Evolutionary conservation across 75 land plant genomes (phyloP).

Genomic region (Cupressus sempervirens): DNA sequence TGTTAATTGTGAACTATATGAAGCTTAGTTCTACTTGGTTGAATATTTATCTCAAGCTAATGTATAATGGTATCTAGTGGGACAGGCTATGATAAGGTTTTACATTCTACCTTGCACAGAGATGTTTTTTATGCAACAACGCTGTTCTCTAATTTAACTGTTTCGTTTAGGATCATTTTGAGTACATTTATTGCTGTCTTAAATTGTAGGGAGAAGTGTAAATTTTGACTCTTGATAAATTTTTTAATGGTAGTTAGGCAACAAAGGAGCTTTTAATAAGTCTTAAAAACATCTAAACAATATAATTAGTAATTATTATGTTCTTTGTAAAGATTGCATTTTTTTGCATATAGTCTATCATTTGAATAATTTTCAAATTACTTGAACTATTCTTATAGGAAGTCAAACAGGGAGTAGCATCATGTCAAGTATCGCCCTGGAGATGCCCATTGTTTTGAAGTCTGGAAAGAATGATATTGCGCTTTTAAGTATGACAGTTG

Average conservation of each 20-base stretch:
- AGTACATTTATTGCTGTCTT: neutral
- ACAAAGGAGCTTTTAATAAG: neutral
- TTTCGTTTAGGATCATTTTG: neutral
- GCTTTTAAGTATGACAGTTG: slow-evolving; percentile 83
- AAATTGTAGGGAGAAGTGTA: neutral
- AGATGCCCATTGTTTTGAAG: slow-evolving; percentile 39
- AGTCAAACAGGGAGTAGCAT: slow-evolving; percentile 36
- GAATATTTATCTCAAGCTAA: neutral
- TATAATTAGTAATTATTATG: neutral
- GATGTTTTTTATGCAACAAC: neutral
- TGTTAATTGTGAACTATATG: too few species aligned
- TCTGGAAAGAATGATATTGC: slow-evolving; percentile 65
- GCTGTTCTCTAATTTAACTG: neutral
- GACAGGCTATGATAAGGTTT: neutral
- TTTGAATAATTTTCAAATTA: neutral
- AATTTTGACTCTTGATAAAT: neutral
- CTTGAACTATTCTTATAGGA: slow-evolving; percentile 32
- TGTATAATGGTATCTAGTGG: neutral
- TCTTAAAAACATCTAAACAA: neutral
- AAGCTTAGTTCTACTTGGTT: neutral
- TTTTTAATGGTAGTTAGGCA: neutral
- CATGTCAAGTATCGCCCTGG: slow-evolving; percentile 35
- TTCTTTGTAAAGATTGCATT: neutral
- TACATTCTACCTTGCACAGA: neutral
- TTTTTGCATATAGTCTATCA: neutral